A percentile compares a stretch with the other conserved stretches of the same genome.
phyloP scores from a whole-genome alignment of 495 filamentous ascomycete genomes.

The Chaetomium tenue region DNA sequence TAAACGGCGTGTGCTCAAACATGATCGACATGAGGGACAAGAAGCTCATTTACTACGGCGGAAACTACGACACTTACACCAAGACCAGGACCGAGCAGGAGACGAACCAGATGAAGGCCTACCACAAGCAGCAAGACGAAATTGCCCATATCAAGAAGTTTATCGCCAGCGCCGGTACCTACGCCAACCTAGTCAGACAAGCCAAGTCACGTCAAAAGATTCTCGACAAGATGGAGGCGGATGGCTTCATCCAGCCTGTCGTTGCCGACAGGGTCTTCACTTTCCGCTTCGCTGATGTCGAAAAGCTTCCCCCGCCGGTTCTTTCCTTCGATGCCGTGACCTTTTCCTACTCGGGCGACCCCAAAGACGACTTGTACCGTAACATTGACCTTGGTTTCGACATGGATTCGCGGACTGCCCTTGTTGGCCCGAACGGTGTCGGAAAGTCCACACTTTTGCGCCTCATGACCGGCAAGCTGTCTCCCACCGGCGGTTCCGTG shows the following conservation, averaged over 20 bases:
- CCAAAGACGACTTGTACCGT: slow-evolving; percentile 90
- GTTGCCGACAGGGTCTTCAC: slow-evolving; percentile 85
- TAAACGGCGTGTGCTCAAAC: slow-evolving; percentile 97
- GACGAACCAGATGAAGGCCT: slow-evolving; percentile 97
- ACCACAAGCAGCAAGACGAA: slow-evolving; percentile 98
- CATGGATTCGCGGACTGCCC: slow-evolving; percentile 96
- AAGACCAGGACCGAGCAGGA: slow-evolving; percentile 96
- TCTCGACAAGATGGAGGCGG: slow-evolving; percentile 99
- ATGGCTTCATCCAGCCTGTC: slow-evolving; percentile 94
- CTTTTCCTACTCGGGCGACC: slow-evolving; percentile 92
- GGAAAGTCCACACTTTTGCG: slow-evolving; percentile 98
- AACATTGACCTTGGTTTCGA: slow-evolving; percentile 97
- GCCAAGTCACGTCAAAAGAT: slow-evolving; percentile 99
- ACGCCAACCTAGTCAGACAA: slow-evolving; percentile 97
- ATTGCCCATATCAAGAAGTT: slow-evolving; percentile 99
- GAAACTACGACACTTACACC: slow-evolving; percentile 98
- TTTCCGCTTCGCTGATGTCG: slow-evolving; percentile 97
- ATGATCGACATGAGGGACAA: slow-evolving; percentile 97
- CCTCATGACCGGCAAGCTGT: slow-evolving; percentile 95
- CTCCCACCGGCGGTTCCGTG: slow-evolving; percentile 76
- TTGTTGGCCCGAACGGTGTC: slow-evolving; percentile 98
- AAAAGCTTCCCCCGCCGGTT: slow-evolving; percentile 95
- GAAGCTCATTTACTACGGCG: slow-evolving; percentile 95
- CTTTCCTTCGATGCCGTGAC: slow-evolving; percentile 95
- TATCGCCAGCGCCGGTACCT: slow-evolving; percentile 99